Percentiles rank a stretch among this genome's conserved stretches.
phyloP scores from a whole-genome alignment of 2,329 filamentous ascomycete species.

The Venturiaceae sp. region DNA sequence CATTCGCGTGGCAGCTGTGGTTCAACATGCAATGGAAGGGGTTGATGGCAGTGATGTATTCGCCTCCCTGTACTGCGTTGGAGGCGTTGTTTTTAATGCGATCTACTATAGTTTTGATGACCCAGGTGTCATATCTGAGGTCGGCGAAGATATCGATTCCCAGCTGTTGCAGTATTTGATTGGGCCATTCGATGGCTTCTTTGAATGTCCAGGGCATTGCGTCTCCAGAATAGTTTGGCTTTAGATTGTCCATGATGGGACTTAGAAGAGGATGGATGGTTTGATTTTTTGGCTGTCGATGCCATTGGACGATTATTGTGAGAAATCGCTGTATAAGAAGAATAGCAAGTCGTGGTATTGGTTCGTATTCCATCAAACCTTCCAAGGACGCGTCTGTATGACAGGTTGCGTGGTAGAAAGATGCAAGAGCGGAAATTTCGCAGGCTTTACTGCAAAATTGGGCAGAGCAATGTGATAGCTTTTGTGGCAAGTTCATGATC shows the following conservation, averaged over 20 bases:
- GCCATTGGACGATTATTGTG: neutral
- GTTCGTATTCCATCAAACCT: neutral
- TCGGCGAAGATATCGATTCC: slow-evolving; percentile 5
- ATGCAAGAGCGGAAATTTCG: neutral
- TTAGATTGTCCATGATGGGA: neutral
- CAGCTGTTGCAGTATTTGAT: neutral
- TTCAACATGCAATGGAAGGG: neutral
- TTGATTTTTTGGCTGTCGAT: neutral
- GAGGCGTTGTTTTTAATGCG: neutral
- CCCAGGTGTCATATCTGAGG: neutral
- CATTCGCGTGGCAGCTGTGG: neutral
- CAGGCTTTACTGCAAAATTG: neutral
- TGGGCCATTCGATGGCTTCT: neutral
- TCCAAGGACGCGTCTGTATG: neutral
- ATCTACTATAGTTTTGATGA: neutral
- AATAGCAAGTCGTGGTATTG: neutral
- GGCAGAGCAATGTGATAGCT: too few species aligned
- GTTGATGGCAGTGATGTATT: neutral
- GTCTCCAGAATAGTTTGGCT: neutral
- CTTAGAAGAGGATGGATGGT: neutral
- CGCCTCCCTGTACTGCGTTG: neutral
- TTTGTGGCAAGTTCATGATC: neutral
- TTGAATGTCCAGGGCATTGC: neutral
- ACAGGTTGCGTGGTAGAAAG: neutral
- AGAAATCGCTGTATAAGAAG: neutral